Evolutionary conservation across 1,284 basidiomycete genomes (phyloP), one percentile per base, ranked within the genome.

Genomic region (Pisolithus thermaeus): DNA sequence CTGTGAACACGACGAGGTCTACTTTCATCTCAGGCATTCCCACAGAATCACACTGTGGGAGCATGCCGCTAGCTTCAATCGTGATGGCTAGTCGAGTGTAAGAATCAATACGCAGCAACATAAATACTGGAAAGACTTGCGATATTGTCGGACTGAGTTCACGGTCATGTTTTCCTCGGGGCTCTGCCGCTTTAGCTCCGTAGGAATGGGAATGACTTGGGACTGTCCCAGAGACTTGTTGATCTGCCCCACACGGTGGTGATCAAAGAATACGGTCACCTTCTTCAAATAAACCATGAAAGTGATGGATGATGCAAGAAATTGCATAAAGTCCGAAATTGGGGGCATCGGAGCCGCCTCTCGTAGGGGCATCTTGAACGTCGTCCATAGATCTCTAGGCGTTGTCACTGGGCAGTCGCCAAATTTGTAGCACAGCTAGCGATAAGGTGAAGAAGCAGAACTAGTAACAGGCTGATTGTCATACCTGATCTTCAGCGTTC

Each of bases 281-380:
- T 86, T 78, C 12, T 76, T 75, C 6, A 99, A 79, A 53, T 86
- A 78, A 16, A 81, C 77, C 84, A 98, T 99, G 70, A 99, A 99
- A 0, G 93, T 96, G 53, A 99, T 85, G 0, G 91, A 93, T 1
- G 93, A 96, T 18, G 88, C 80, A n/a, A 99, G 77, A 68, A 99
- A 99, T 30, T 91, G 83, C 32, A 88, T 83, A 56, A 97, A 85
- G 59, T 95, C 92, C 53, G 96, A 88, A 0, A 88, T 78, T 3
- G 81, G 78, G 9, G 95, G 94, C 45, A 97, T 87, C 0, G 92
- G 83, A 0, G 79, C 75, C 2, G 90, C 83, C 65, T 97, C 91
- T 38, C 97, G 82, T 1, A 98, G 77, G 2, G 77, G 75, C 90
- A 99, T 96, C 55, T 91, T 81, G 68, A 99, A 97, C 0, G 86